Conservation (phyloP, 2,329 filamentous ascomycete species). For the Clarireedia paspali region DNA sequence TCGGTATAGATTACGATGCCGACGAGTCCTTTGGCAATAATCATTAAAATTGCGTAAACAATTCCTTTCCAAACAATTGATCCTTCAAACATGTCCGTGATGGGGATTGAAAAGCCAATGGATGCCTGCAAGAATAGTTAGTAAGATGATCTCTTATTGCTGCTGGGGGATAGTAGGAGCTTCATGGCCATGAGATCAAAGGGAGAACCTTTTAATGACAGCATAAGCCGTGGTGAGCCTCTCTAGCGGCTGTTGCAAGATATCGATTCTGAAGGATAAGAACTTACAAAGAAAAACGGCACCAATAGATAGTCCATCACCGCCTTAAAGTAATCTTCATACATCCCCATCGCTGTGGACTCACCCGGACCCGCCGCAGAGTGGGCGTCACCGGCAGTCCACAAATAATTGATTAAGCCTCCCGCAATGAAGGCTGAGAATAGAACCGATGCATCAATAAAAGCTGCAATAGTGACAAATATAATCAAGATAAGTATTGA, state of each 20-base stretch:
- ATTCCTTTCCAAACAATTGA: conserved; percentile 63
- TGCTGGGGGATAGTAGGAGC: too few species aligned
- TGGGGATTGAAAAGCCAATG: conserved; percentile 73
- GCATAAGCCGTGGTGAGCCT: too few species aligned
- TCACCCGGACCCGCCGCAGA: too few species aligned
- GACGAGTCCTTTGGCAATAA: conserved; percentile 51
- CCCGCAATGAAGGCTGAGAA: conserved; percentile 45
- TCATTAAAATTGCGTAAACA: conserved; percentile 66
- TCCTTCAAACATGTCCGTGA: conserved; percentile 58
- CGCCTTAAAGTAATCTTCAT: conserved; percentile 23
- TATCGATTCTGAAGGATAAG: too few species aligned
- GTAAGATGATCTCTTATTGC: neutral
- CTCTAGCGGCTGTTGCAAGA: too few species aligned
- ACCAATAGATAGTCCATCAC: conserved; percentile 38
- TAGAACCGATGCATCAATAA: conserved; percentile 41
- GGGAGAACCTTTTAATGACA: neutral
- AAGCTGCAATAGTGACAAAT: conserved; percentile 26
- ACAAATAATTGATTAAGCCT: conserved; percentile 36
- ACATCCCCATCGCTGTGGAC: conserved; percentile 13
- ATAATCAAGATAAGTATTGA: conserved; percentile 13
- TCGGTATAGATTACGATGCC: conserved; percentile 33
- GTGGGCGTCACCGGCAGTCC: conserved; percentile 15
- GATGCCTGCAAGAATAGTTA: conserved; percentile 35
- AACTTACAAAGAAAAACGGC: conserved; percentile 54
- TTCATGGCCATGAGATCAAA: too few species aligned